phyloP scores from a whole-genome alignment of 495 filamentous ascomycete genomes.

The Opeltia flavorubescens region DNA sequence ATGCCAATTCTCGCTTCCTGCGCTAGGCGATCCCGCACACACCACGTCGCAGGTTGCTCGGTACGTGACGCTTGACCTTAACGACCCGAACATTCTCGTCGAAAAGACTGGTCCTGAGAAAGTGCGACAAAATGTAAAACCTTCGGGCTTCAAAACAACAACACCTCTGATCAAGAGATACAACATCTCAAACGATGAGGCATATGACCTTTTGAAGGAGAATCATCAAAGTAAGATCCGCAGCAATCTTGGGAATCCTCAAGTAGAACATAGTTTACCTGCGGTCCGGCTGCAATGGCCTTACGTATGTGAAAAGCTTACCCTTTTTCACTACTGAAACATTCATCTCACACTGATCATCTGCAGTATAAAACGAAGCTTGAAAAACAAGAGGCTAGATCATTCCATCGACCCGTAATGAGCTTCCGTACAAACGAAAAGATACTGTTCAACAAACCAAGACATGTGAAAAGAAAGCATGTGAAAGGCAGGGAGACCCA shows the following conservation, averaged over 20 bases:
- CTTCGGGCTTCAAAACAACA: conserved; percentile 12
- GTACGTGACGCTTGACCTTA: conserved; percentile 69
- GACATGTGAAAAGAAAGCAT: conserved; percentile 67
- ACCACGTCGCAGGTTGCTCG: conserved; percentile 56
- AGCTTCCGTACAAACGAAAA: conserved; percentile 38
- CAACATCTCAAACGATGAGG: conserved; percentile 91
- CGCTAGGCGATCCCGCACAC: conserved; percentile 45
- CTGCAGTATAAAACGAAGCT: conserved; percentile 67
- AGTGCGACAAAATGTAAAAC: conserved; percentile 25
- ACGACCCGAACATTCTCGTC: conserved; percentile 76
- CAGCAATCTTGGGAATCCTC: conserved; percentile 70
- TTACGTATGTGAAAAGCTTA: conserved; percentile 33
- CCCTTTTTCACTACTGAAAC: not conserved
- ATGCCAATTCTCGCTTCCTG: conserved; percentile 32
- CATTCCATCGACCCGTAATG: conserved; percentile 74
- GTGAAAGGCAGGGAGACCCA: conserved; percentile 60
- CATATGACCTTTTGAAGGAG: conserved; percentile 89
- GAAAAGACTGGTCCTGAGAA: conserved; percentile 43
- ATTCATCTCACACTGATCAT: conserved; percentile 2
- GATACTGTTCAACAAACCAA: conserved; percentile 44
- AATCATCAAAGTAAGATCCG: conserved; percentile 93
- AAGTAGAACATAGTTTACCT: conserved; percentile 82
- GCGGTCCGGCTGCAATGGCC: conserved; percentile 85
- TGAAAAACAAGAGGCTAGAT: conserved; percentile 62
- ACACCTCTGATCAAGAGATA: conserved; percentile 55